phyloP scores from a whole-genome alignment of 1,139 yeast genomes.

The Candida albicans region DNA sequence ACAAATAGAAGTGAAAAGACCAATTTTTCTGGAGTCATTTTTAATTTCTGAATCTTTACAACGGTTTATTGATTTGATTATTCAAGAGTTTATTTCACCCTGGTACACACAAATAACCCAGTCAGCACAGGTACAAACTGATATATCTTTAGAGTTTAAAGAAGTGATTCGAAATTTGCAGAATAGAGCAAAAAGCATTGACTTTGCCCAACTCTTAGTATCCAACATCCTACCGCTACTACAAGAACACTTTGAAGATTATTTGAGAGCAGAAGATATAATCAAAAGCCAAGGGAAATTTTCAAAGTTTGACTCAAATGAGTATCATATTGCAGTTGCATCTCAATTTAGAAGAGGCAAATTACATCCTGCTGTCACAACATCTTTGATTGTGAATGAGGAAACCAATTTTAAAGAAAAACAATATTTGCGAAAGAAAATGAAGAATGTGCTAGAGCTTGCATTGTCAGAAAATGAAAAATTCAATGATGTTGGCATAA shows the following conservation, averaged over 20 bases:
- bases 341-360: constrained; percentile 56
- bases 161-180: constrained; percentile 42
- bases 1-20: constrained; percentile 15
- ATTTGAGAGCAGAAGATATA: constrained; percentile 52
- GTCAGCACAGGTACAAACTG: constrained; percentile 52
- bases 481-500: constrained; percentile 46
- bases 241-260: constrained; percentile 62
- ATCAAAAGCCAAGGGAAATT: constrained; percentile 22
- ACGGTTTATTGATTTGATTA: constrained; percentile 50
- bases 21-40: constrained; percentile 51
- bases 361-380: constrained; percentile 62
- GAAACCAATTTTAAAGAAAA: constrained; percentile 48
- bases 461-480: constrained; percentile 53
- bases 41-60: constrained; percentile 55
- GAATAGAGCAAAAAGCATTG: constrained; percentile 41
- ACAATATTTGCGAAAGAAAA: constrained; percentile 46
- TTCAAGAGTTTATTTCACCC: constrained; percentile 59
- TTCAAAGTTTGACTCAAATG: constrained; percentile 34
- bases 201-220: constrained; percentile 59
- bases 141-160: constrained; percentile 51
- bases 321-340: constrained; percentile 59
- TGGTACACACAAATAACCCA: constrained; percentile 63
- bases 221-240: constrained; percentile 61
- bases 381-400: constrained; percentile 35
- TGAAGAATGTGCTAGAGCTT: constrained; percentile 48